Evolutionary conservation across 1,139 yeast genomes (phyloP), one percentile per base, ranked within the genome.

Genomic region (Yamadazyma friedrichii): DNA sequence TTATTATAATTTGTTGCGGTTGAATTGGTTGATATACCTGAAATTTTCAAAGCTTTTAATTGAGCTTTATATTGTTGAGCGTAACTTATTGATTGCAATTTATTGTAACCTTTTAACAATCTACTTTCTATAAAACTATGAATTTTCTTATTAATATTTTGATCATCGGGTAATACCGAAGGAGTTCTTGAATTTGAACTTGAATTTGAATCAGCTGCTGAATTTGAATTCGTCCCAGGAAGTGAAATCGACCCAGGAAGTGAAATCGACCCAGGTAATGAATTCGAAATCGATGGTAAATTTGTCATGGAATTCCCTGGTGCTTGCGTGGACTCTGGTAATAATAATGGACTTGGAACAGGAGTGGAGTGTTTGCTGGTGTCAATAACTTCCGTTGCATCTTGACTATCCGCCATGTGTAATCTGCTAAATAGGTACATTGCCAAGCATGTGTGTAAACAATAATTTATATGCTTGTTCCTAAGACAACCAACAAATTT

Each of bases 391-490:
- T 31, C 33, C 2, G 33, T 31, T 16, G 59, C 51, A 10, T 64
- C 66, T 41, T 58, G 56, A 26, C 55, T 58, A 44, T 63, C 66
- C 2, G 63, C 58, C 9, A 64, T 50, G 41, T 66, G 70, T 37
- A 63, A 59, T 29, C 69, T 38, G 31, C 55, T 48, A 37, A 65
- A 66, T 20, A 65, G 51, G 41, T 65, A 66, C 11, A 59, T 52
- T 2, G 66, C 55, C 4, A 65, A 42, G 1, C 65, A 58, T 10
- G 61, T 50, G 40, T 59, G 65, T 9, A 65, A 63, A 46, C 72
- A 66, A 35, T 54, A 50, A 46, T 64, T 65, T 24, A 64, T 53
- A 42, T 53, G 48, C 40, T 49, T 54, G 38, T 60, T 56, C 36
- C 70, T 52, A 17, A 64, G 47, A 33, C 64, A 57, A 1, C 62